phyloP scores from a whole-genome alignment of 2,329 filamentous ascomycete species.

The Bipolaris gigantea region DNA sequence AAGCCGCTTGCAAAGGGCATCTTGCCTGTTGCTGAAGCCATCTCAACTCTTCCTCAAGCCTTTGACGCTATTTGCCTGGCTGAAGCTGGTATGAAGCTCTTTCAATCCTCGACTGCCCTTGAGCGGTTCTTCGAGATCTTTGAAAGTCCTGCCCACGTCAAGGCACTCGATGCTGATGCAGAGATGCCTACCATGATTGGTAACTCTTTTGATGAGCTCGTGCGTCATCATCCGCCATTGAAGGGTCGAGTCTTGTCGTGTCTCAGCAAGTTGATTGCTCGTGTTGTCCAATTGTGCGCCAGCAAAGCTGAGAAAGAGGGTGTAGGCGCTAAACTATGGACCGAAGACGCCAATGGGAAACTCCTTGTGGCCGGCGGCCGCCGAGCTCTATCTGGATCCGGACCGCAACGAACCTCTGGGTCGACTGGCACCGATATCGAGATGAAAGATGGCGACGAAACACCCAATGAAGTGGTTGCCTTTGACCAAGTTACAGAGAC shows the following conservation, averaged over 20 bases:
- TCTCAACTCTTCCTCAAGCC: slow-evolving; percentile 80
- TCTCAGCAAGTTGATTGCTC: slow-evolving; percentile 85
- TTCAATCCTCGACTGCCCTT: slow-evolving; percentile 78
- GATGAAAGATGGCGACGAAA: slow-evolving; percentile 59
- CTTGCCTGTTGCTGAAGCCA: slow-evolving; percentile 83
- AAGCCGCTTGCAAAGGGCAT: slow-evolving; percentile 67
- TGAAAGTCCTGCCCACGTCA: slow-evolving; percentile 85
- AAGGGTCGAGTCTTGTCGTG: slow-evolving; percentile 79
- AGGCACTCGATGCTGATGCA: slow-evolving; percentile 74
- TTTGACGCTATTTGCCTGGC: slow-evolving; percentile 95
- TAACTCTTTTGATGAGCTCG: slow-evolving; percentile 87
- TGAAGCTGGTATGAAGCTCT: slow-evolving; percentile 81
- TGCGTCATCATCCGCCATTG: slow-evolving; percentile 86
- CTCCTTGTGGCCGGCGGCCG: slow-evolving; percentile 62
- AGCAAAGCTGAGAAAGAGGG: slow-evolving; percentile 68
- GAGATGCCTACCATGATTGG: slow-evolving; percentile 76
- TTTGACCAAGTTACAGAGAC: slow-evolving; percentile 50
- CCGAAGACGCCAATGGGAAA: slow-evolving; percentile 61
- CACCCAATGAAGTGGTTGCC: slow-evolving; percentile 29
- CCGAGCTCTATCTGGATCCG: slow-evolving; percentile 46
- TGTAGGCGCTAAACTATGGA: slow-evolving; percentile 78
- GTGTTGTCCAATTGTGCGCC: slow-evolving; percentile 74
- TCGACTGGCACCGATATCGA: slow-evolving; percentile 54
- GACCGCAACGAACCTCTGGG: slow-evolving; percentile 39
- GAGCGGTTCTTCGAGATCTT: slow-evolving; percentile 95